phyloP scores from a whole-genome alignment of 2,329 filamentous ascomycete species.

The Colletotrichum sidae region DNA sequence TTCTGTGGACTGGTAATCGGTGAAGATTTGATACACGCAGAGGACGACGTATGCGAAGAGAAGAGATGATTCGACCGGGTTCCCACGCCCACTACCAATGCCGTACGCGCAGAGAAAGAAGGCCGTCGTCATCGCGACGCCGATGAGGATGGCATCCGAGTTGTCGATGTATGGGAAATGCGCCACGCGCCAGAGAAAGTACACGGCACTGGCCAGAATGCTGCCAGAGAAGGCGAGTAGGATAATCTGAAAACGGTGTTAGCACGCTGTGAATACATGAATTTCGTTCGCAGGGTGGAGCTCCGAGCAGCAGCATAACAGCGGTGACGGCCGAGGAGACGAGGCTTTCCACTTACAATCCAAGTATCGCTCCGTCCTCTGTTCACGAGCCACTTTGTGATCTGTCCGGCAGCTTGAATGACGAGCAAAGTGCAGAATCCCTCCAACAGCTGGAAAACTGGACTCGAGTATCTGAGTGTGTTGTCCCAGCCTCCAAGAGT shows the following conservation, averaged over 20 bases:
- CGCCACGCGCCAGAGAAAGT: slow-evolving; percentile 95
- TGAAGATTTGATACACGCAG: slow-evolving; percentile 99
- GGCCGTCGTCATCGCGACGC: slow-evolving; percentile 90
- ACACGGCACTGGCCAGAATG: slow-evolving; percentile 91
- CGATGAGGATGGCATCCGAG: slow-evolving; percentile 91
- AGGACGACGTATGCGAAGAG: slow-evolving; percentile 87
- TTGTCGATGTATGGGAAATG: slow-evolving; percentile 95
- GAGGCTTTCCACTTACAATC: slow-evolving; percentile 75
- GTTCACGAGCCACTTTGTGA: slow-evolving; percentile 95
- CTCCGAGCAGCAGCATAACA: not conserved
- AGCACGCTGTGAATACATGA: slow-evolving; percentile 42
- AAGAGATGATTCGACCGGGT: slow-evolving; percentile 63
- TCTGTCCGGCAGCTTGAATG: slow-evolving; percentile 94
- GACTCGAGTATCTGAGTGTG: slow-evolving; percentile 87
- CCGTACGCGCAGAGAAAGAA: slow-evolving; percentile 95
- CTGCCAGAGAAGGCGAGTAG: slow-evolving; percentile 89
- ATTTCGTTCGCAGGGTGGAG: not conserved
- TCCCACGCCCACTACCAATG: slow-evolving; percentile 92
- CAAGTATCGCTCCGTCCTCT: slow-evolving; percentile 92
- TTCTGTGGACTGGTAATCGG: slow-evolving; percentile 89
- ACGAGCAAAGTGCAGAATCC: slow-evolving; percentile 97
- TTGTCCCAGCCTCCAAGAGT: slow-evolving; percentile 92
- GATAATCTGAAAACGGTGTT: slow-evolving; percentile 74
- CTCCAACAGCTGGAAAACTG: slow-evolving; percentile 92
- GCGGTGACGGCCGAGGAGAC: not conserved